A percentile compares a stretch with the other conserved stretches of the same genome.
These are phyloP conservation scores for Didymella pomorum DNA, from an alignment of 2,329 filamentous ascomycete species.

Conservation along the genomic window DNA sequence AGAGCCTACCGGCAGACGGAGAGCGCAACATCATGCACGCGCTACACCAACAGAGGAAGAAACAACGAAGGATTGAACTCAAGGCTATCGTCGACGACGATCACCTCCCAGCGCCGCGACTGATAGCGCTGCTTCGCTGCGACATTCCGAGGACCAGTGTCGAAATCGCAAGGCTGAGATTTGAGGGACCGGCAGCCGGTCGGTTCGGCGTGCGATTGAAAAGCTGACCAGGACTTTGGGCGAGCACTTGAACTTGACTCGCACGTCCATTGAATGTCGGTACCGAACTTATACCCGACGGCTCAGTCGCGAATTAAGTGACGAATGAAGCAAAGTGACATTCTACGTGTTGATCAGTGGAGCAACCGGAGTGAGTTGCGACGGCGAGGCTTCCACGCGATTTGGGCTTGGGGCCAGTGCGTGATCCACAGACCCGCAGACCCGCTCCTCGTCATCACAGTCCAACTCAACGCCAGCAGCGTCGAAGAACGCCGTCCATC, in stretches of 20 bases:
- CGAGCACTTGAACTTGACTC: neutral
- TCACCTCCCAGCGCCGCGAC: neutral
- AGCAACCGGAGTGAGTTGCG: neutral
- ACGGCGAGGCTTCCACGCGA: constrained; percentile 1
- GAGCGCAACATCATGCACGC: neutral
- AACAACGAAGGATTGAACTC: neutral
- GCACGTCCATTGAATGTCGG: neutral
- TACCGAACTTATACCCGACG: neutral
- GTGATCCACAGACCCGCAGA: neutral
- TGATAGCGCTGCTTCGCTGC: neutral
- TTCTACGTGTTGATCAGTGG: neutral
- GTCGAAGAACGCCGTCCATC: neutral
- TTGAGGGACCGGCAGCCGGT: neutral
- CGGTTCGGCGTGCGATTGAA: neutral
- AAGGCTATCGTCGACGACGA: neutral
- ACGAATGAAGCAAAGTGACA: neutral
- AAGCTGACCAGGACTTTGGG: neutral
- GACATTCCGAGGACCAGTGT: neutral
- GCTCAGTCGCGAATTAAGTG: neutral
- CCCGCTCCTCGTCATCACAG: constrained; percentile 1
- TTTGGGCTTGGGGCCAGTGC: neutral
- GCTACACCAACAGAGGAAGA: neutral
- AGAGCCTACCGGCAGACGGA: neutral
- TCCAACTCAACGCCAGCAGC: neutral
- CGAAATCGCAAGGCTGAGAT: neutral